Percentiles rank a stretch among this genome's conserved stretches.
Evolutionary conservation across 1,284 basidiomycete species (phyloP).

Genomic region (Fomitopsis pinicola): DNA sequence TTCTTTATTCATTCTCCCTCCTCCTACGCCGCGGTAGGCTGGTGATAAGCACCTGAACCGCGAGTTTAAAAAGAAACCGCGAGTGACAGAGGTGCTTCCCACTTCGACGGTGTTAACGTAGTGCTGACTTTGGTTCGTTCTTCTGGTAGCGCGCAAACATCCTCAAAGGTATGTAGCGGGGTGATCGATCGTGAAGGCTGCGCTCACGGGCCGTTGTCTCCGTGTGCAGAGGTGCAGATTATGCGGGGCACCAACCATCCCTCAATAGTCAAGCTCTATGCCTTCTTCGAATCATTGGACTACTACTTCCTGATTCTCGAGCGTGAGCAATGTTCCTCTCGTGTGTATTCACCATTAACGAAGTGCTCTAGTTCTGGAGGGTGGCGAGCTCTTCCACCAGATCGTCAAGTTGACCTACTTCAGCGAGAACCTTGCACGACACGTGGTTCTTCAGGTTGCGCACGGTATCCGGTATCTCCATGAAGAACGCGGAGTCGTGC

Average conservation of each 20-base stretch:
- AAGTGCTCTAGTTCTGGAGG: constrained; percentile 75
- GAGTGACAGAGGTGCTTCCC: constrained; percentile 87
- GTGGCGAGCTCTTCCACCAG: constrained; percentile 98
- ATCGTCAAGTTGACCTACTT: constrained; percentile 99
- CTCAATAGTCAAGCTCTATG: constrained; percentile 84
- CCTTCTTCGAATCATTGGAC: constrained; percentile 89
- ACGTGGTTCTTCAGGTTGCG: constrained; percentile 97
- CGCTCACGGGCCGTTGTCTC: constrained; percentile 2
- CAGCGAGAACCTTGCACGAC: constrained; percentile 90
- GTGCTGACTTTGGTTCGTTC: constrained; percentile 20
- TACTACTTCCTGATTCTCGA: constrained; percentile 96
- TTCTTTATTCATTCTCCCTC: constrained; percentile 22
- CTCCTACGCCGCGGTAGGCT: constrained; percentile 45
- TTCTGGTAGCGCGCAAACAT: constrained; percentile 87
- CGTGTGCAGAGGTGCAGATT: constrained; percentile 89
- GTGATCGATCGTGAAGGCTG: constrained; percentile 1
- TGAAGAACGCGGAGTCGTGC: constrained; percentile 97
- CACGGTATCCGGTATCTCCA: constrained; percentile 95
- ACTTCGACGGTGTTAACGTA: constrained; percentile 17
- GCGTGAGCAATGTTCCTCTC: constrained; percentile 45
- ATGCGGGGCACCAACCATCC: constrained; percentile 95
- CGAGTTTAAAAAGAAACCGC: constrained; percentile 93
- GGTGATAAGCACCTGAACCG: constrained; percentile 90
- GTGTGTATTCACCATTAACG: not conserved
- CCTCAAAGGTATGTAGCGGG: constrained; percentile 69